Conservation (phyloP, 73 alveolate species). For the Stentor coeruleus region DNA sequence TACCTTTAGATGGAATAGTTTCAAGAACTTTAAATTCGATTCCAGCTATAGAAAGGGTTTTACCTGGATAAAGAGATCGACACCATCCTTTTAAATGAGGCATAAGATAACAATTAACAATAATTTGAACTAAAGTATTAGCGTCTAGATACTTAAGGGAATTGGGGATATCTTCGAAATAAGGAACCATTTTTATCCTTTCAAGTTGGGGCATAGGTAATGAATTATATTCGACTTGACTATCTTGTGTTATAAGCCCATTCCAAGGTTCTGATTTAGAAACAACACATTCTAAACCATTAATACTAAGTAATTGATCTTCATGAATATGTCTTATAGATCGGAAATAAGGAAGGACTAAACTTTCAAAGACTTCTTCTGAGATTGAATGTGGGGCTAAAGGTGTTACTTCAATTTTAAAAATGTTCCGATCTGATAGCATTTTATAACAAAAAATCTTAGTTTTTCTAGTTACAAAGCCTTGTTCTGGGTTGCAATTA, state of each 20-base stretch:
- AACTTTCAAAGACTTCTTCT: neutral
- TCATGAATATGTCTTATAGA: neutral
- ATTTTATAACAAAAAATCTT: neutral
- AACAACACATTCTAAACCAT: neutral
- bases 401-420: neutral
- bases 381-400: neutral
- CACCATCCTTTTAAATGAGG: neutral
- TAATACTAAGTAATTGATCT: neutral
- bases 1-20: neutral
- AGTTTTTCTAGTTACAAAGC: neutral
- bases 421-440: neutral
- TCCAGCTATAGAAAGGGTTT: neutral
- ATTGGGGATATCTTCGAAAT: neutral
- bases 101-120: neutral
- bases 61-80: neutral
- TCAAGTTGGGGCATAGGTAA: neutral
- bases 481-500: neutral
- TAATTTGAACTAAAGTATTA: neutral
- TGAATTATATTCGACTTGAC: neutral
- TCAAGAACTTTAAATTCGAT: slow-evolving; percentile 6
- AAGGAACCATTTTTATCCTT: neutral
- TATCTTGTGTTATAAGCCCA: neutral
- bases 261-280: neutral
- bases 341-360: neutral
- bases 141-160: neutral